These are phyloP conservation scores for Lobulomyces angularis DNA, from an alignment of 192 early-diverging fungal genomes.

Conservation along the genomic window DNA sequence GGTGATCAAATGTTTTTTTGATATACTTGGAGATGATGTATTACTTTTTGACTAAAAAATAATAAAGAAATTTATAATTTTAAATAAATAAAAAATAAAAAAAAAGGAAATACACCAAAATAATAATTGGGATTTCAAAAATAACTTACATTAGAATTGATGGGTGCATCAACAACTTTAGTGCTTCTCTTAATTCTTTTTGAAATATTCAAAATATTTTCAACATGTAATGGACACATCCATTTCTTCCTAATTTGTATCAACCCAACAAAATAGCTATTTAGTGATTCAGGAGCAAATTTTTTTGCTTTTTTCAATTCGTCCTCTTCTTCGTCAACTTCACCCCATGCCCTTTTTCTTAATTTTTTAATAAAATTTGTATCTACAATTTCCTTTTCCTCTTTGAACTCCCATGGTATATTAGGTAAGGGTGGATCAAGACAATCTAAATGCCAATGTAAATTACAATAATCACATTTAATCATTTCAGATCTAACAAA, in stretches of 20 bases:
- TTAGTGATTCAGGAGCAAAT: conserved; percentile 6
- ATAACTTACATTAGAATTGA: not conserved
- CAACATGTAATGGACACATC: conserved; percentile 46
- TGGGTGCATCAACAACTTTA: not conserved
- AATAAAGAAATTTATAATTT: not conserved
- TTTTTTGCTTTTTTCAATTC: conserved; percentile 7
- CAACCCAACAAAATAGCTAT: not conserved
- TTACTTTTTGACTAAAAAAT: too few relatives aligned
- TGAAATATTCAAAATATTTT: conserved; percentile 19
- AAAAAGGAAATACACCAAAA: not conserved
- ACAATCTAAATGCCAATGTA: conserved; percentile 44
- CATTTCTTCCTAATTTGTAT: conserved; percentile 23
- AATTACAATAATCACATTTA: conserved; percentile 35
- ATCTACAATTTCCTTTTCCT: not conserved
- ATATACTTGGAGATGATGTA: too few relatives aligned
- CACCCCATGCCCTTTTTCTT: not conserved
- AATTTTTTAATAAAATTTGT: not conserved
- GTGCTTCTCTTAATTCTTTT: not conserved
- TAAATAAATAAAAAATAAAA: not conserved
- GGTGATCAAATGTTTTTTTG: too few relatives aligned
- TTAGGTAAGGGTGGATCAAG: conserved; percentile 24
- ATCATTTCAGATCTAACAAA: conserved; percentile 26
- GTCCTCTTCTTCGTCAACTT: not conserved
- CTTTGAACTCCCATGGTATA: conserved; percentile 14
- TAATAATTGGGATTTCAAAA: not conserved